Conservation (phyloP, 495 filamentous ascomycete species). For the Entonaema liquescens region DNA sequence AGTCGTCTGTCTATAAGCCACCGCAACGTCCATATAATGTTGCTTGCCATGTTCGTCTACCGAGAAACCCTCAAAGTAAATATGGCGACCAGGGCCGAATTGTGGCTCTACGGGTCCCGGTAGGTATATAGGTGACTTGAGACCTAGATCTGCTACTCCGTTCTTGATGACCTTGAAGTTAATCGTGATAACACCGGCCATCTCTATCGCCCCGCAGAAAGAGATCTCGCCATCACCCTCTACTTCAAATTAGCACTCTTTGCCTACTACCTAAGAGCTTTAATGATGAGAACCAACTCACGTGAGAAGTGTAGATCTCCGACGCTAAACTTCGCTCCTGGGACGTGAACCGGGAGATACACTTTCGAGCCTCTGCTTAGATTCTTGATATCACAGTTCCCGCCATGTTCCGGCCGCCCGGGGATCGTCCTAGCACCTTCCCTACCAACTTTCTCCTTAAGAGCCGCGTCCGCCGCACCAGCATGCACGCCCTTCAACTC, state of each 20-base stretch:
- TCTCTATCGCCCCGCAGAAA: slow-evolving; percentile 97
- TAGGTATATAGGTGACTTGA: slow-evolving; percentile 89
- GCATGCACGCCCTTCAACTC: slow-evolving; percentile 75
- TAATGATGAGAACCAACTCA: slow-evolving; percentile 34
- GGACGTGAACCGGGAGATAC: slow-evolving; percentile 84
- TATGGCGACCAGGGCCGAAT: slow-evolving; percentile 83
- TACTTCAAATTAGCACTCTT: slow-evolving; percentile 19
- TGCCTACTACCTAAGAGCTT: background rate
- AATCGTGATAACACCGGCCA: slow-evolving; percentile 91
- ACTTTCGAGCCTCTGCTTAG: slow-evolving; percentile 85
- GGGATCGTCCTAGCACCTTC: slow-evolving; percentile 93
- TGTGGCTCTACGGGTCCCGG: slow-evolving; percentile 93
- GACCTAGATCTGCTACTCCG: slow-evolving; percentile 76
- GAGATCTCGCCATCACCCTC: slow-evolving; percentile 94
- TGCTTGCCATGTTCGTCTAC: slow-evolving; percentile 93
- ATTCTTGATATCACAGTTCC: slow-evolving; percentile 93
- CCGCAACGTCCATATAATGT: slow-evolving; percentile 90
- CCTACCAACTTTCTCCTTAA: slow-evolving; percentile 78
- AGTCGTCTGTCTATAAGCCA: slow-evolving; percentile 89
- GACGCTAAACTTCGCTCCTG: slow-evolving; percentile 90
- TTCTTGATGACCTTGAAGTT: slow-evolving; percentile 90
- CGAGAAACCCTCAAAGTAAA: slow-evolving; percentile 95
- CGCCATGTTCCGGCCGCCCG: slow-evolving; percentile 72
- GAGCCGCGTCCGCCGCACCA: slow-evolving; percentile 66
- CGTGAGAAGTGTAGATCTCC: slow-evolving; percentile 90